Percentiles rank a stretch among this genome's conserved stretches.
Conservation (phyloP, 768 basidiomycete species). For the Plicaturopsis crispa region DNA sequence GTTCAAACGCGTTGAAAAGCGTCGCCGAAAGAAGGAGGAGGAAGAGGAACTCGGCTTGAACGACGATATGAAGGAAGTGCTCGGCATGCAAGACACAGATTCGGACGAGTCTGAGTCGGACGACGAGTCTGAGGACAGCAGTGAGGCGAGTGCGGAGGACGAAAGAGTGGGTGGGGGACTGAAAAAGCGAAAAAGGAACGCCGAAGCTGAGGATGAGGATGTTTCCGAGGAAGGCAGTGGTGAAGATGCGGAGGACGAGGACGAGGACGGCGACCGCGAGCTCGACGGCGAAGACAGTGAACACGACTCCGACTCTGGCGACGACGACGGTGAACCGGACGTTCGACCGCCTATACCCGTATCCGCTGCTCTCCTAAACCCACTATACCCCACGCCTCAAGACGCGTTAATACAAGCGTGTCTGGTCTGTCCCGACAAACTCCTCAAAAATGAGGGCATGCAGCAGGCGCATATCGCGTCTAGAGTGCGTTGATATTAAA, state of each 20-base stretch:
- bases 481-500: conserved; percentile 31
- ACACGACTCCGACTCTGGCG: conserved; percentile 8
- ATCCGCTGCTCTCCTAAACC: conserved; percentile 51
- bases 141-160: conserved; percentile 11
- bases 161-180: conserved; percentile 2
- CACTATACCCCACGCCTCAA: conserved; percentile 52
- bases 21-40: conserved; percentile 48
- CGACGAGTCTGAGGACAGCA: conserved; percentile 19
- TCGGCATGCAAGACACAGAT: conserved; percentile 70
- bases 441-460: conserved; percentile 55
- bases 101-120: conserved; percentile 52
- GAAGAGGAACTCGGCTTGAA: conserved; percentile 62
- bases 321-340: conserved; percentile 17
- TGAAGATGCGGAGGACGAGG: conserved; percentile 11
- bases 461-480: conserved; percentile 50
- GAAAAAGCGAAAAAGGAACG: no score
- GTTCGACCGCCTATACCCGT: conserved; percentile 45
- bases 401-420: conserved; percentile 53
- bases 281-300: conserved; percentile 19
- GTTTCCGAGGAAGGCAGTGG: conserved; percentile 12
- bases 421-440: conserved; percentile 64
- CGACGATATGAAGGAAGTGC: conserved; percentile 51
- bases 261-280: conserved; percentile 13
- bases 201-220: conserved; percentile 14
- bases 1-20: conserved; percentile 77